Conservation (phyloP, 352 stramenopile genomes). For the Phytophthora parvispora region DNA sequence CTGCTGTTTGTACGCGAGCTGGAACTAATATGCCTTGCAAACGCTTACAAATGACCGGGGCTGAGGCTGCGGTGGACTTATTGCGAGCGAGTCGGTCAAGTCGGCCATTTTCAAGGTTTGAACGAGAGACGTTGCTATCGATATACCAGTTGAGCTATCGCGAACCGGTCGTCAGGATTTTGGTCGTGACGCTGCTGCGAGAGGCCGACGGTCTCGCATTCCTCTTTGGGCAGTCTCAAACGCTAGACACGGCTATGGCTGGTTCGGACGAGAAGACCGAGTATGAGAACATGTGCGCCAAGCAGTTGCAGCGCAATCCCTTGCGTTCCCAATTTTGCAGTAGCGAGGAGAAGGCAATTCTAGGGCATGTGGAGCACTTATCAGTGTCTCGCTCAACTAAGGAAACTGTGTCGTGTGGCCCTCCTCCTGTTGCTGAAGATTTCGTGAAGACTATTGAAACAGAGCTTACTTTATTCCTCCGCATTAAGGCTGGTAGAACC, state of each 20-base stretch:
- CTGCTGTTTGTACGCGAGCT: slow-evolving; percentile 41
- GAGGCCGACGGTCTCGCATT: slow-evolving; percentile 43
- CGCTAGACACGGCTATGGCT: background rate
- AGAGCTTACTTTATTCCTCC: slow-evolving; percentile 19
- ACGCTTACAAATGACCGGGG: slow-evolving; percentile 53
- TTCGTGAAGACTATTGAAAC: slow-evolving; percentile 31
- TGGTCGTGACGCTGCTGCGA: slow-evolving; percentile 35
- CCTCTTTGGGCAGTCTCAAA: background rate
- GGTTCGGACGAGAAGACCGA: slow-evolving; percentile 21
- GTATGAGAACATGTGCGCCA: slow-evolving; percentile 26
- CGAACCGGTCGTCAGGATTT: slow-evolving; percentile 51
- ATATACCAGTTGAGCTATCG: slow-evolving; percentile 45
- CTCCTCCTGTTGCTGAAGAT: slow-evolving; percentile 13
- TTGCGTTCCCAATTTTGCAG: slow-evolving; percentile 30
- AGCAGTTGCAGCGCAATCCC: slow-evolving; percentile 21
- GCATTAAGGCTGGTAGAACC: background rate
- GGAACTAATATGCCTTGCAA: slow-evolving; percentile 37
- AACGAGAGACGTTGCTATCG: slow-evolving; percentile 31
- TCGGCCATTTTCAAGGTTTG: slow-evolving; percentile 35
- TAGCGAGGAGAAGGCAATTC: slow-evolving; percentile 21
- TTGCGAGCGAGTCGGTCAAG: slow-evolving; percentile 49
- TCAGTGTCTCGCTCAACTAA: background rate
- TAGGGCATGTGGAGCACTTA: slow-evolving; percentile 15
- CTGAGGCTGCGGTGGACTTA: slow-evolving; percentile 52
- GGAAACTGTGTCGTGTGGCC: slow-evolving; percentile 3